Conservation (phyloP, 805 yeast species). For the Pichia paraexigua region DNA sequence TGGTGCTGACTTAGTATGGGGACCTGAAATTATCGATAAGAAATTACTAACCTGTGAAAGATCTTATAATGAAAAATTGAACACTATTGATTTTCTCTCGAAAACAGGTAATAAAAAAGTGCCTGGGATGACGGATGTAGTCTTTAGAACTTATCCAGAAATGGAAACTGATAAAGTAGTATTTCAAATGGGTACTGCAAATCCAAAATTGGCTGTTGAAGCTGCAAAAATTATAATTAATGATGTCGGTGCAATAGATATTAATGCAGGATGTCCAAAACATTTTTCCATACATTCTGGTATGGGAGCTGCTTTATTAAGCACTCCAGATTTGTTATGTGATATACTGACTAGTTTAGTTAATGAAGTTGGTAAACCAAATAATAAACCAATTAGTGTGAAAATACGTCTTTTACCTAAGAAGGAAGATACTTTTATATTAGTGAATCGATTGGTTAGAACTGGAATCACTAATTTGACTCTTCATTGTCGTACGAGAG, state of each 20-base stretch:
- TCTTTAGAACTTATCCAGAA: conserved; percentile 62
- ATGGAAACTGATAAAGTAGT: conserved; percentile 61
- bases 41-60: conserved; percentile 68
- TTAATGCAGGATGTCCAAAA: conserved; percentile 96
- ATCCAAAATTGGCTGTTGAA: conserved; percentile 75
- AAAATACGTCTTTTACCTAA: conserved; percentile 76
- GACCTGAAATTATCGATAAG: conserved; percentile 89
- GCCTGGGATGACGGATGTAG: conserved; percentile 43
- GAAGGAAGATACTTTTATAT: conserved; percentile 47
- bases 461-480: conserved; percentile 88
- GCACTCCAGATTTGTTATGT: conserved; percentile 72
- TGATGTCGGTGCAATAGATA: conserved; percentile 89
- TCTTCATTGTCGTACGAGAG: conserved; percentile 82
- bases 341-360: conserved; percentile 64
- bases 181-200: conserved; percentile 86
- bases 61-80: conserved; percentile 43
- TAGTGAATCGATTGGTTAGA: conserved; percentile 48
- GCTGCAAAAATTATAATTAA: conserved; percentile 76
- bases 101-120: conserved; percentile 33
- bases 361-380: conserved; percentile 69
- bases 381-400: conserved; percentile 76
- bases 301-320: conserved; percentile 92
- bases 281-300: conserved; percentile 92
- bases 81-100: conserved; percentile 53
- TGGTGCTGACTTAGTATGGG: conserved; percentile 96